phyloP scores from a whole-genome alignment of 345 rosid species.

The Cardamine resedifolia region DNA sequence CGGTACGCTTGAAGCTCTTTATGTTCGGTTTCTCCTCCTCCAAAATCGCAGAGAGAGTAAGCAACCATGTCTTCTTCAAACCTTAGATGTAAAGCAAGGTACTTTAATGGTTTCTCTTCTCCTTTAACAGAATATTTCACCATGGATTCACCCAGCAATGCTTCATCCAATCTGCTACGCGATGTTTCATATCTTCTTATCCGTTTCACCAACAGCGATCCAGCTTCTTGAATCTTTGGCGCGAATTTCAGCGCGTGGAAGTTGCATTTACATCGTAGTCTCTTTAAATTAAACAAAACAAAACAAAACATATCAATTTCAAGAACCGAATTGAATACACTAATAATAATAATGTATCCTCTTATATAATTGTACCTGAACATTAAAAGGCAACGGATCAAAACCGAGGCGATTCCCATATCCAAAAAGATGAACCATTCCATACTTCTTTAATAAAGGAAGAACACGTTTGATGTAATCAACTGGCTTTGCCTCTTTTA shows the following conservation, averaged over 20 bases:
- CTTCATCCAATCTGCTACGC: slow-evolving; percentile 52
- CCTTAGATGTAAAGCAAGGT: slow-evolving; percentile 86
- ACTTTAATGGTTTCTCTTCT: slow-evolving; percentile 44
- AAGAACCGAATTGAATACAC: not conserved
- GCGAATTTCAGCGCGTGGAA: slow-evolving; percentile 79
- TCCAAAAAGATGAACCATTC: slow-evolving; percentile 84
- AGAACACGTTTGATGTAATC: slow-evolving; percentile 62
- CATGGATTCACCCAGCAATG: slow-evolving; percentile 60
- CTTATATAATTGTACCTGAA: slow-evolving; percentile 57
- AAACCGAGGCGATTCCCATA: slow-evolving; percentile 90
- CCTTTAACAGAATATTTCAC: slow-evolving; percentile 31
- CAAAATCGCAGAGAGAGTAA: slow-evolving; percentile 84
- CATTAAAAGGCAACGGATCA: slow-evolving; percentile 70
- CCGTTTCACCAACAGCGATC: slow-evolving; percentile 65
- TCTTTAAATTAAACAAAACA: slow-evolving; percentile 47
- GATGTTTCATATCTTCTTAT: slow-evolving; percentile 55
- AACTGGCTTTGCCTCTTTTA: slow-evolving; percentile 73
- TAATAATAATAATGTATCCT: not conserved
- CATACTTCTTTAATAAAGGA: slow-evolving; percentile 56
- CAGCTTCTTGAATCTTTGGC: slow-evolving; percentile 69
- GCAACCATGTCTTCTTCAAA: slow-evolving; percentile 98
- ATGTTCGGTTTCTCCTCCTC: slow-evolving; percentile 72
- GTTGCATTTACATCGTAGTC: slow-evolving; percentile 90
- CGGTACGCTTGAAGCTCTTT: slow-evolving; percentile 81
- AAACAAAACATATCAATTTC: slow-evolving; percentile 2